Evolutionary conservation across 208 protist species (phyloP).

Genomic region (Jaenimonas drosophilae): DNA sequence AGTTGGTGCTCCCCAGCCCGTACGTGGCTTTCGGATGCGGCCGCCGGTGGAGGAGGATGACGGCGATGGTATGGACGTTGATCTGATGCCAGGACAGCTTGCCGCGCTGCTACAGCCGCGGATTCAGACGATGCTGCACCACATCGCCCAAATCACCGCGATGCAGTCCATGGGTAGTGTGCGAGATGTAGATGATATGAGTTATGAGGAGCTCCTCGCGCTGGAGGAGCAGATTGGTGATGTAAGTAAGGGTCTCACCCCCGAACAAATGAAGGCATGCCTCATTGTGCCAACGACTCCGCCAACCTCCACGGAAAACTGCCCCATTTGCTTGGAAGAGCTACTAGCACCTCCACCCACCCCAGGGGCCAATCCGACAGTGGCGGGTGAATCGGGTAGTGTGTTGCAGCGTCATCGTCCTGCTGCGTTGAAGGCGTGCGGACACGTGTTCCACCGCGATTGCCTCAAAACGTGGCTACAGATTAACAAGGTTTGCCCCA

Average conservation of each 20-base stretch:
- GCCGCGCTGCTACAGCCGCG: neutral
- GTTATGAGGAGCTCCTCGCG: constrained; percentile 79
- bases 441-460: constrained; percentile 54
- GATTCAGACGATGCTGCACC: constrained; percentile 1
- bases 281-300: constrained; percentile 5
- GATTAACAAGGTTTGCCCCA: constrained; percentile 57
- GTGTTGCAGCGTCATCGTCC: neutral
- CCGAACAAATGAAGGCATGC: constrained; percentile 22
- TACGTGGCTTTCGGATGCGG: too few species aligned
- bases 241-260: constrained; percentile 64
- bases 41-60: too few species aligned
- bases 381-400: neutral
- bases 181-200: constrained; percentile 77
- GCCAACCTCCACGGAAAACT: constrained; percentile 20
- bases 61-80: neutral
- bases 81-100: neutral
- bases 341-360: constrained; percentile 9
- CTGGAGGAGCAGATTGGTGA: constrained; percentile 72
- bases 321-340: constrained; percentile 59
- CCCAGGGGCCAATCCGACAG: neutral
- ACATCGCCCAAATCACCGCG: constrained; percentile 23
- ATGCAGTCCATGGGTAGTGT: constrained; percentile 47
- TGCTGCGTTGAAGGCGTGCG: constrained; percentile 34
- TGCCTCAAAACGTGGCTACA: constrained; percentile 66
- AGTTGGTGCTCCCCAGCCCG: neutral